Conservation (phyloP, 2,329 filamentous ascomycete genomes). For the Penicillium sp. region DNA sequence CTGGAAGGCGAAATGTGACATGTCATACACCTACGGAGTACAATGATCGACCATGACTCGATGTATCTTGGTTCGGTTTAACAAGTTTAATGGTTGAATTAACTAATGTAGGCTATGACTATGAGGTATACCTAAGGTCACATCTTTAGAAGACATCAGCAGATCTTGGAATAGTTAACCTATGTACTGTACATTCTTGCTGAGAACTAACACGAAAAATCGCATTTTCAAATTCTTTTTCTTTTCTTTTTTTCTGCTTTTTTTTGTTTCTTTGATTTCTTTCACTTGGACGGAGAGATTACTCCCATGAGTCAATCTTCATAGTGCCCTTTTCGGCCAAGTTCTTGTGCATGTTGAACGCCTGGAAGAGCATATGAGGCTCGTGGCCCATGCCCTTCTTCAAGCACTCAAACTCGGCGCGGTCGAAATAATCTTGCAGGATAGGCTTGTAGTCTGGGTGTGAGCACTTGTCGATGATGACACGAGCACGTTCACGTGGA, state of each 20-base stretch:
- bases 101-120: too few species aligned
- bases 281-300: conserved; percentile 6
- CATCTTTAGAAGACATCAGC: too few species aligned
- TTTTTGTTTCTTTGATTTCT: not conserved
- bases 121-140: too few species aligned
- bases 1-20: too few species aligned
- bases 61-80: too few species aligned
- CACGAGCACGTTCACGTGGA: conserved; percentile 73
- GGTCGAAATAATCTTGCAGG: conserved; percentile 75
- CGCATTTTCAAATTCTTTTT: not conserved
- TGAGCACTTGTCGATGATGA: conserved; percentile 82
- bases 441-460: conserved; percentile 84
- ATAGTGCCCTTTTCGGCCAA: conserved; percentile 79
- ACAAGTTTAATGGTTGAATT: too few species aligned
- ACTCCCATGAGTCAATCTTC: conserved; percentile 69
- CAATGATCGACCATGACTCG: too few species aligned
- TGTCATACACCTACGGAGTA: too few species aligned
- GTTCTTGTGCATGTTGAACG: conserved; percentile 86
- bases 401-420: conserved; percentile 81
- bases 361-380: conserved; percentile 80
- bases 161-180: not conserved
- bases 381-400: conserved; percentile 86
- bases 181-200: not conserved
- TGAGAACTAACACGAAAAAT: not conserved
- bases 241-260: not conserved